Evolutionary conservation across 2,329 filamentous ascomycete genomes (phyloP), one percentile per base, ranked within the genome.

Genomic region (Neofusicoccum umdonicola): DNA sequence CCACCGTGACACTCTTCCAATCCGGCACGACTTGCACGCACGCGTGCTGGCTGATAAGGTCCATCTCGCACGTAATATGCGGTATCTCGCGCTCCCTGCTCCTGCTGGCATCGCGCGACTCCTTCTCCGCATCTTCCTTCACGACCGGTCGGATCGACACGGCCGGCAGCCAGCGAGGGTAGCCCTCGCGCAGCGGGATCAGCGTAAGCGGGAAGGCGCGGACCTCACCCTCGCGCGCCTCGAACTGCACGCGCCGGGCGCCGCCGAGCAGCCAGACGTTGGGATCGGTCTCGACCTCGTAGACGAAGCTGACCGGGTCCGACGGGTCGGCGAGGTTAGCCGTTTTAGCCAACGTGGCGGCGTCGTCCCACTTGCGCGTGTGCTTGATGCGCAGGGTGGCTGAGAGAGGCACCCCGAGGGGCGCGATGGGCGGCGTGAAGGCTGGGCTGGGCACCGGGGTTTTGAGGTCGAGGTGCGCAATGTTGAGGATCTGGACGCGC

Each of bases 251-350:
- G 68, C 91, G 90, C 56, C 91, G 85, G 48, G 90, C 87, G 0
- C 93, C 94, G 22, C 92, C 93, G 3, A 98, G 81, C 1, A 97
- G 85, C 94, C 94, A 98, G 0, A 86, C 84, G 44, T 94, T 92
- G 1, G 85, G 80, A 15, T 88, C 86, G 0, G 89, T 89, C 13
- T 87, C 87, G 22, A 98, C 83, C 69, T 97, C 93, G 76, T 95
- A 96, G 68, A 89, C 87, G 72, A 96, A 96, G 67, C 93, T 88
- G 1, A 93, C 81, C 22, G 87, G 82, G 0, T 81, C 80, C 13
- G 73, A 71, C 3, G 71, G 66, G 2, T 69, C 63, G 5, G 66
- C 13, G 19, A 74, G 69, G 64, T 76, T 73, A 51, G 73, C 73
- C 45, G 69, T 67, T 22, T 69, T 67, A 64, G 68, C 35, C 41